Conservation (phyloP, 768 basidiomycete species). For the Podaxis sp. region DNA sequence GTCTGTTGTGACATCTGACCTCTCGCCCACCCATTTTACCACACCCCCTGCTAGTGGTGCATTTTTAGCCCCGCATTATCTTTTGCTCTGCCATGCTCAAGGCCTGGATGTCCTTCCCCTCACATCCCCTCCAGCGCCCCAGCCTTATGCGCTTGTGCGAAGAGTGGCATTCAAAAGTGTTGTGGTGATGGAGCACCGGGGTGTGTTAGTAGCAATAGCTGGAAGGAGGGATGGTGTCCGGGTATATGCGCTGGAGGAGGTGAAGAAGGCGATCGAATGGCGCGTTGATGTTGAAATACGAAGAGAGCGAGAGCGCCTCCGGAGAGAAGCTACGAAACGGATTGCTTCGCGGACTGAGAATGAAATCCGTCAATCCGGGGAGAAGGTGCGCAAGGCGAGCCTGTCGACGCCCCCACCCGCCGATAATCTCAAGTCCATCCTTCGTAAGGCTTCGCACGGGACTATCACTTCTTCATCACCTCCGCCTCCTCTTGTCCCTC, state of each 20-base stretch:
- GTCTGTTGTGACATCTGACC: constrained; percentile 61
- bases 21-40: constrained; percentile 76
- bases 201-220: constrained; percentile 87
- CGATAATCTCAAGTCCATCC: constrained; percentile 29
- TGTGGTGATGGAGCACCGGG: constrained; percentile 92
- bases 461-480: constrained; percentile 30
- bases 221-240: constrained; percentile 84
- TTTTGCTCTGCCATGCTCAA: constrained; percentile 83
- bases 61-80: constrained; percentile 78
- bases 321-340: constrained; percentile 67
- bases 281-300: constrained; percentile 78
- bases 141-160: constrained; percentile 81
- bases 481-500: constrained; percentile 35
- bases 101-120: constrained; percentile 86
- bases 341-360: constrained; percentile 29
- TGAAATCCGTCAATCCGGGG: constrained; percentile 40
- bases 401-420: constrained; percentile 47
- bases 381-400: constrained; percentile 48
- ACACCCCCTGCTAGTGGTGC: constrained; percentile 77
- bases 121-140: constrained; percentile 66
- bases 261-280: constrained; percentile 87
- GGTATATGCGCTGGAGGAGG: constrained; percentile 85
- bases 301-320: constrained; percentile 70
- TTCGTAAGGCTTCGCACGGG: constrained; percentile 42
- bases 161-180: constrained; percentile 82